Base-by-base conservation (phyloP, 2,329 filamentous ascomycete genomes). In the Lasiodiplodia gonubiensis region DNA sequence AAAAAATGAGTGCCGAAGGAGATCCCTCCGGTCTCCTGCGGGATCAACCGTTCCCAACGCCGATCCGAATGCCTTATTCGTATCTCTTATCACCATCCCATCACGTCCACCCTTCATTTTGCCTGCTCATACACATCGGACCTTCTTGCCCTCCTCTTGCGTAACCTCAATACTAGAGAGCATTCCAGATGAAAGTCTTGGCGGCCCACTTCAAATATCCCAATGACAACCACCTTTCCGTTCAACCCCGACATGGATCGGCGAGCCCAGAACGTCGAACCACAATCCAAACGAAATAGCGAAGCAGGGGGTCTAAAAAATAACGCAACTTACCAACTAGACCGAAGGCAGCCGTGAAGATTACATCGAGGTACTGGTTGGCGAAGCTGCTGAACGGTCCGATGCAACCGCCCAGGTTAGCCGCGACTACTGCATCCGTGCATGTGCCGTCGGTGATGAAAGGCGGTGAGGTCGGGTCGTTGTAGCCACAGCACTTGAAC, bases 401-500 rank as follows among this genome's bases (percentile, higher is more conserved):
- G 18, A 90, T 85, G 76, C 92, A 95, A 10, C 91, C 91, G 67
- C 85, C 84, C 75, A 90, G 86, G 42, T 91, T 84, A 16, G 90
- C 89, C 2, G 92, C 91, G 46, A 89, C 86, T 2, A 90, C 87
- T 7, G 90, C 87, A 74, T 88, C 92, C 11, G 88, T 85, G 77
- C 92, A 95, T 1, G 85, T 87, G 6, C 78, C 71, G 73, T 94
- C 89, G 67, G 86, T 88, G 70, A 92, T 83, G 76, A 94, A 94
- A 33, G 64, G 64, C 63, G 89, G 88, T 12, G 90, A 85, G 4
- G 89, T 90, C 77, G 86, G 88, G 80, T 93, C 92, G 72, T 86
- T 80, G 80, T 92, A 95, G 69, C 92, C 92, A 73, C 92, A 95
- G 86, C 92, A 95, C 72, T 87, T 77, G 77, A 94, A 94, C 88